Conservation (phyloP, 495 filamentous ascomycete genomes). For the Talaromyces thailandensis region DNA sequence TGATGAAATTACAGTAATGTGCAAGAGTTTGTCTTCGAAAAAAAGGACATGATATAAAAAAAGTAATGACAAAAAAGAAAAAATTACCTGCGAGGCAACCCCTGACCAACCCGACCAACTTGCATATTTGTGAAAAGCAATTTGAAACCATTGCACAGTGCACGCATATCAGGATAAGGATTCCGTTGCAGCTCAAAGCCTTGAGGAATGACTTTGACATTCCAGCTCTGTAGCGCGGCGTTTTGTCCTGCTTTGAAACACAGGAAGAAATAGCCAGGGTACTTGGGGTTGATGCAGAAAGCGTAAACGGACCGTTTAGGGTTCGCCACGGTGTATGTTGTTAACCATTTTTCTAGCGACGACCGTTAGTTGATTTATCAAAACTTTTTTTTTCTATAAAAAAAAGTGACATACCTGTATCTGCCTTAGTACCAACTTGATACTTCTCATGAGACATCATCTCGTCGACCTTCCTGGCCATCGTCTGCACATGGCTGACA, state of each 20-base stretch:
- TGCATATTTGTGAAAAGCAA: slow-evolving; percentile 51
- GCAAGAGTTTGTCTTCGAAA: background rate
- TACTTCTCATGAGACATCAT: slow-evolving; percentile 89
- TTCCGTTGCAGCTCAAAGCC: slow-evolving; percentile 80
- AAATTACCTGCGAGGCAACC: slow-evolving; percentile 6
- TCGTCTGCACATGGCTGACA: slow-evolving; percentile 91
- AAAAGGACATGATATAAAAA: background rate
- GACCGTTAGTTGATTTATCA: slow-evolving; percentile 20
- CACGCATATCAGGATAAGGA: slow-evolving; percentile 86
- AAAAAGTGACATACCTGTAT: slow-evolving; percentile 82
- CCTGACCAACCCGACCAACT: slow-evolving; percentile 13
- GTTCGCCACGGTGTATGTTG: slow-evolving; percentile 91
- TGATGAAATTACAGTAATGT: background rate
- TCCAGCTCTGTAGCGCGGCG: slow-evolving; percentile 67
- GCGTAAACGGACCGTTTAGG: slow-evolving; percentile 87
- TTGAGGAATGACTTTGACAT: slow-evolving; percentile 82
- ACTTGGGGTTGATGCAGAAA: slow-evolving; percentile 87
- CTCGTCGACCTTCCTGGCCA: slow-evolving; percentile 96
- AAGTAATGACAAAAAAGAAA: background rate
- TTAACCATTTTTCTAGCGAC: slow-evolving; percentile 80
- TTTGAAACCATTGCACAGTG: slow-evolving; percentile 85
- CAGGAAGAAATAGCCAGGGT: slow-evolving; percentile 88
- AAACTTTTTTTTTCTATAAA: too few species aligned
- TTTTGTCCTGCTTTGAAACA: slow-evolving; percentile 86
- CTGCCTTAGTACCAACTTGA: slow-evolving; percentile 65